Evolutionary conservation across 148 eudicot genomes (phyloP).

Genomic region (Euryodendron excelsum): DNA sequence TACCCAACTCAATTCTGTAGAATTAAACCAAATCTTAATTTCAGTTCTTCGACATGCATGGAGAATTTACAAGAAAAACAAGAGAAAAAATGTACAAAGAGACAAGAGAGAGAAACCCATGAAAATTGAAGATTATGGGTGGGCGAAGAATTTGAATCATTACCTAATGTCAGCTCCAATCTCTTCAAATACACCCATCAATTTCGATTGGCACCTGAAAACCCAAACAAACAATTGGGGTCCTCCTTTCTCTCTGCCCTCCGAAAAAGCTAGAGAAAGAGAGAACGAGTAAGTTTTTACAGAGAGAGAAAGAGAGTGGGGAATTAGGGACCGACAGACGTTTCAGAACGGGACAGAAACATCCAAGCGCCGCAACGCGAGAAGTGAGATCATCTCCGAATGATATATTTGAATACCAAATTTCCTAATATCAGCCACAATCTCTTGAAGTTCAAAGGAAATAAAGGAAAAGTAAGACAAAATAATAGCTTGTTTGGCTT

Average conservation of each 20-base stretch:
- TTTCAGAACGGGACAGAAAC: background rate
- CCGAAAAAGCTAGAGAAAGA: background rate
- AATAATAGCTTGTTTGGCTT: no score
- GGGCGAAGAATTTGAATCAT: background rate
- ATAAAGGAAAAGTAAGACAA: no score
- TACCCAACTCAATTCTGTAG: background rate
- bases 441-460: no score
- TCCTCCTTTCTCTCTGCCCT: no score
- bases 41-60: background rate
- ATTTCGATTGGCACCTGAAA: background rate
- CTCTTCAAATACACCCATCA: constrained; percentile 29
- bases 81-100: background rate
- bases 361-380: background rate
- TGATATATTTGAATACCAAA: no score
- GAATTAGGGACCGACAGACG: background rate
- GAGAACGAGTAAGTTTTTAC: background rate
- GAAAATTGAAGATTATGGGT: background rate
- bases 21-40: background rate
- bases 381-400: no score
- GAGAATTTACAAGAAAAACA: background rate
- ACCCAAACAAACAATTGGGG: no score
- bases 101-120: background rate
- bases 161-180: constrained; percentile 37
- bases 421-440: no score
- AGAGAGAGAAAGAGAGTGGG: no score